These are phyloP conservation scores for Blastocystis sp. DNA, from an alignment of 352 stramenopile genomes.

Conservation along the genomic window DNA sequence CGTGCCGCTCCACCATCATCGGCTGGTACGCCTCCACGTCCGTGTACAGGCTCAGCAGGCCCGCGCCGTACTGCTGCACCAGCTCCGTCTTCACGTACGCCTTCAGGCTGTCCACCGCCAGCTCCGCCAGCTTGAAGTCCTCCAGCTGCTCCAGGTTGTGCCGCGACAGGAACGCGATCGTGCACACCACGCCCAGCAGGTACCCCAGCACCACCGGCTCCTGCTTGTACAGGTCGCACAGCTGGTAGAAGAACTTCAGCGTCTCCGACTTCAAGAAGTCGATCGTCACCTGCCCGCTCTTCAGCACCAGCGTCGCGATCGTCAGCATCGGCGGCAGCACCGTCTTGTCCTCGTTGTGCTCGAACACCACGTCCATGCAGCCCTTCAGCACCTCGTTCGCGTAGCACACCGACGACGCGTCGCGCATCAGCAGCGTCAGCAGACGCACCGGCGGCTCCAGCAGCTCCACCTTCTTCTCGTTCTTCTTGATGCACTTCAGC, in stretches of 20 bases:
- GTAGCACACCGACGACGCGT: constrained; percentile 30
- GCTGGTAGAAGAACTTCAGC: constrained; percentile 51
- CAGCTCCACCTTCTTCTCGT: constrained; percentile 42
- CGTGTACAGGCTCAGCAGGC: constrained; percentile 52
- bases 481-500: constrained; percentile 64
- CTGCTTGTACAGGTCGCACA: constrained; percentile 64
- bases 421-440: constrained; percentile 35
- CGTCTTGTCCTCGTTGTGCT: constrained; percentile 46
- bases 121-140: constrained; percentile 57
- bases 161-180: constrained; percentile 37
- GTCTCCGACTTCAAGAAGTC: constrained; percentile 34
- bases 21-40: constrained; percentile 42
- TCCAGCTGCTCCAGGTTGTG: constrained; percentile 12
- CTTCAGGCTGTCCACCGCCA: constrained; percentile 61
- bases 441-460: constrained; percentile 51
- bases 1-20: constrained; percentile 56
- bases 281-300: constrained; percentile 29
- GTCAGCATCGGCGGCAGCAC: constrained; percentile 51
- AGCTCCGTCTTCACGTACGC: constrained; percentile 58
- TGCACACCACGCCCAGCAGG: constrained; percentile 53
- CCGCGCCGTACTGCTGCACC: constrained; percentile 50
- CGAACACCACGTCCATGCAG: constrained; percentile 52
- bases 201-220: constrained; percentile 59
- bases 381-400: constrained; percentile 53
- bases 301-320: constrained; percentile 36